Evolutionary conservation across 495 filamentous ascomycete species (phyloP).

Genomic region (Lepidopterella palustris): DNA sequence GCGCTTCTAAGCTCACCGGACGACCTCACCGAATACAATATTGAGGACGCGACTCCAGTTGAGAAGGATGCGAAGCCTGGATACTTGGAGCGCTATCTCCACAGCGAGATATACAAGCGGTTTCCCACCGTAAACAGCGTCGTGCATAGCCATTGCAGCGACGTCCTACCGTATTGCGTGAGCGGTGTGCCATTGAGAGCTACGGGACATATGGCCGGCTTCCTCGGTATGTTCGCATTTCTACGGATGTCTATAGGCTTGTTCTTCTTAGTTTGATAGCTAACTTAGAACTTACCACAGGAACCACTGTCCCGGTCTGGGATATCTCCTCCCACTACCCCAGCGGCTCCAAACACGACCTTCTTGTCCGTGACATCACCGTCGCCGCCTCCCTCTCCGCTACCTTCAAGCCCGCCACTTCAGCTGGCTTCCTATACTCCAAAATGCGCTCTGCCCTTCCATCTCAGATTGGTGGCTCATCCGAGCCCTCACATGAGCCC

Average conservation of each 20-base stretch:
- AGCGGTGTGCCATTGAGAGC: slow-evolving; percentile 40
- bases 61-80: slow-evolving; percentile 25
- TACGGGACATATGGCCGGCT: slow-evolving; percentile 45
- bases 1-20: slow-evolving; percentile 30
- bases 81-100: slow-evolving; percentile 35
- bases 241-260: no score
- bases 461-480: slow-evolving; percentile 14
- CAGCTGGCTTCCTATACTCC: slow-evolving; percentile 27
- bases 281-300: no score
- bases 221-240: slow-evolving; percentile 36
- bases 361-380: slow-evolving; percentile 40
- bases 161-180: slow-evolving; percentile 44
- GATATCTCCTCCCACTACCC: slow-evolving; percentile 32
- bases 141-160: slow-evolving; percentile 43
- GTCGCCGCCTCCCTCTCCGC: slow-evolving; percentile 43
- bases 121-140: slow-evolving; percentile 42
- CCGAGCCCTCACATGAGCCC: slow-evolving; percentile 18
- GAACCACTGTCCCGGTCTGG: slow-evolving; percentile 30
- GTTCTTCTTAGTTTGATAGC: no score
- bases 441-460: slow-evolving; percentile 23
- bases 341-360: slow-evolving; percentile 30
- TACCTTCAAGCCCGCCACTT: slow-evolving; percentile 32
- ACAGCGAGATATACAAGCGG: slow-evolving; percentile 45
- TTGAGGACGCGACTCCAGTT: slow-evolving; percentile 31
- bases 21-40: slow-evolving; percentile 34